Evolutionary conservation across 2,329 filamentous ascomycete genomes (phyloP), one percentile per base, ranked within the genome.

Genomic region (Xylaria sp.): DNA sequence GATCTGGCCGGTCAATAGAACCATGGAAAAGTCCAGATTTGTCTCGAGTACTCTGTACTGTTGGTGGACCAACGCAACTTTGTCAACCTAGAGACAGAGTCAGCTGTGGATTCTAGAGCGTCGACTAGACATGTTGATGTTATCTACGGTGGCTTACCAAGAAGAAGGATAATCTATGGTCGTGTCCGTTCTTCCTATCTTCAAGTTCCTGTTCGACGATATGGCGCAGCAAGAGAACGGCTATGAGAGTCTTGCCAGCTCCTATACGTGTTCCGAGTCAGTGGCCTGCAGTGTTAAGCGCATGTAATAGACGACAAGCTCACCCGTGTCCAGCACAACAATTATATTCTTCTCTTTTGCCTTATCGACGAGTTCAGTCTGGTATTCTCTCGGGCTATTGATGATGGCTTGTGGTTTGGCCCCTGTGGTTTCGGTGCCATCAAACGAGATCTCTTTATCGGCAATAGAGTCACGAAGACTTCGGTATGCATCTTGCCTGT

Each of bases 191-290:
- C 0, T 78, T 80, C 46, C 92, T 83, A 64, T 85, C 77, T 63
- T 90, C 86, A 1, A 97, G 76, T 72, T 99, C 94, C 60, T 87
- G 78, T 46, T 91, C 85, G 35, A 97, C 80, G 8, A 85, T 81
- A 71, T 95, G 84, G 46, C 87, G 85, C 23, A 97, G 80, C 4
- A 99, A 80, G 2, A 97, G 80, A 0, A 91, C 92, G 0, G 94
- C 92, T 67, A 99, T 97, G n/a, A 97, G 79, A 0, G 94, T 99
- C 75, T 99, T 99, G 2, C 94, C 94, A 2, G 91, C 92, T 10
- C 94, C 89, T 87, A 51, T 50, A 60, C 16, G 30, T 46, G n/a
- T 10, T 19, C 46, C 13, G 1, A 44, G 59, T 66, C 57, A 68
- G 63, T 37, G n/a, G 18, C 34, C 23, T 47, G 9, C n/a, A 47